Percentiles rank a stretch among this genome's conserved stretches.
Conservation (phyloP, 805 yeast genomes). For the Saturnispora kantuleensis region DNA sequence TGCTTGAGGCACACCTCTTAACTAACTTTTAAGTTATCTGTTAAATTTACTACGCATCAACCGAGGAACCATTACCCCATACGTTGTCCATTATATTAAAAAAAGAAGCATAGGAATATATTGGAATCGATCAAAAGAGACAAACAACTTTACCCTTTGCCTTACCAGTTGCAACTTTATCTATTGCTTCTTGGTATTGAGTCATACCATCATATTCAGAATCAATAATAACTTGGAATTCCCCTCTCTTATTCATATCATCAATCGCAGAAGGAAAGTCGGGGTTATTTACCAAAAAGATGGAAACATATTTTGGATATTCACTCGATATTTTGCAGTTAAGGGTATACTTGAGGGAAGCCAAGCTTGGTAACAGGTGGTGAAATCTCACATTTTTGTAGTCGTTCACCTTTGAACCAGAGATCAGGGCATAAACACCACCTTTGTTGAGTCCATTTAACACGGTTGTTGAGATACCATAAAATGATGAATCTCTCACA, state of each 20-base stretch:
- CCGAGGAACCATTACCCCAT: too few relatives aligned
- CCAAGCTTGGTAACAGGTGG: slow-evolving; percentile 19
- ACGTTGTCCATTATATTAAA: not conserved
- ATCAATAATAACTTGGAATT: slow-evolving; percentile 41
- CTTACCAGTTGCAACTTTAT: slow-evolving; percentile 33
- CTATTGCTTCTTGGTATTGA: slow-evolving; percentile 42
- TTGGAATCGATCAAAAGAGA: not conserved
- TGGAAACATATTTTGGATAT: slow-evolving; percentile 5
- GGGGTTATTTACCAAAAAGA: slow-evolving; percentile 6
- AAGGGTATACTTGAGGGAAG: slow-evolving; percentile 10
- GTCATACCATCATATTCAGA: slow-evolving; percentile 36
- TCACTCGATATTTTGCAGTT: slow-evolving; percentile 14
- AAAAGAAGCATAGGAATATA: not conserved
- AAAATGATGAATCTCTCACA: slow-evolving; percentile 46
- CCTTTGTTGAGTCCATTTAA: slow-evolving; percentile 39
- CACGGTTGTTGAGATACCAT: slow-evolving; percentile 24
- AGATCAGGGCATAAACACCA: slow-evolving; percentile 42
- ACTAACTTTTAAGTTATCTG: not conserved
- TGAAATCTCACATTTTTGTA: slow-evolving; percentile 22
- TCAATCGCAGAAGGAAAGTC: slow-evolving; percentile 25
- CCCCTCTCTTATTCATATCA: slow-evolving; percentile 37
- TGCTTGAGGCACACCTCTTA: not conserved
- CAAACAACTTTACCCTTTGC: slow-evolving; percentile 62
- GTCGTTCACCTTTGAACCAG: slow-evolving; percentile 42
- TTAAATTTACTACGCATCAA: not conserved